phyloP scores from a whole-genome alignment of 345 rosid genomes.

The Camelina neglecta region DNA sequence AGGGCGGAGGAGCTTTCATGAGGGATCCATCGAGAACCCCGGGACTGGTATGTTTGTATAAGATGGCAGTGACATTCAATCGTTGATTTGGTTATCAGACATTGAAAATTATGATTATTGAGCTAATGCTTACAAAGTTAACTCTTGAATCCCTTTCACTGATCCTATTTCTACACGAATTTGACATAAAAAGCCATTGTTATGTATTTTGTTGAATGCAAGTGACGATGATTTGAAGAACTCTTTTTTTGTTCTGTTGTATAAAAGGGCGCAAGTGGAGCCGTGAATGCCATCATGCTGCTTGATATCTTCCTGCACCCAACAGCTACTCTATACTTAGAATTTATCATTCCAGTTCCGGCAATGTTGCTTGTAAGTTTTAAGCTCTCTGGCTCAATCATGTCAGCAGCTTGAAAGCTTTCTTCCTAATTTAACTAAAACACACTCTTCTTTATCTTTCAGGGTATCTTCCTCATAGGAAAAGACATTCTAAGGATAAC shows the following conservation, averaged over 20 bases:
- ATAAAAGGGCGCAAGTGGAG: slow-evolving; percentile 88
- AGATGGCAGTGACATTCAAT: not conserved
- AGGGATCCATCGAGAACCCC: slow-evolving; percentile 73
- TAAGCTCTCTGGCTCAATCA: slow-evolving; percentile 14
- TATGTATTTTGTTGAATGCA: slow-evolving; percentile 13
- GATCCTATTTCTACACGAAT: not conserved
- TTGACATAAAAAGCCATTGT: slow-evolving; percentile 8
- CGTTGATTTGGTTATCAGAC: not conserved
- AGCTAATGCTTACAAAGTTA: slow-evolving; percentile 9
- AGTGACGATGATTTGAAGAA: not conserved
- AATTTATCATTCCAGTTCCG: slow-evolving; percentile 82
- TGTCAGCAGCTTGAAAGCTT: slow-evolving; percentile 10
- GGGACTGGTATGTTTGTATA: slow-evolving; percentile 59
- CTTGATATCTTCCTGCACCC: slow-evolving; percentile 87
- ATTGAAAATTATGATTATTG: not conserved
- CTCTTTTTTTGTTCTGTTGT: not conserved
- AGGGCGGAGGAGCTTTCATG: slow-evolving; percentile 56
- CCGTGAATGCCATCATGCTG: slow-evolving; percentile 90
- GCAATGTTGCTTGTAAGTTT: slow-evolving; percentile 75
- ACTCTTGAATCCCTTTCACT: not conserved
- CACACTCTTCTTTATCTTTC: slow-evolving; percentile 25
- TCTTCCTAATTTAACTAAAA: slow-evolving; percentile 3
- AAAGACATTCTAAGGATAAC: slow-evolving; percentile 69
- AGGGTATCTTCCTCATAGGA: slow-evolving; percentile 82
- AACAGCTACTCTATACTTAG: slow-evolving; percentile 65